Base-by-base conservation (phyloP, 768 basidiomycete species). In the Boletus edulis region DNA sequence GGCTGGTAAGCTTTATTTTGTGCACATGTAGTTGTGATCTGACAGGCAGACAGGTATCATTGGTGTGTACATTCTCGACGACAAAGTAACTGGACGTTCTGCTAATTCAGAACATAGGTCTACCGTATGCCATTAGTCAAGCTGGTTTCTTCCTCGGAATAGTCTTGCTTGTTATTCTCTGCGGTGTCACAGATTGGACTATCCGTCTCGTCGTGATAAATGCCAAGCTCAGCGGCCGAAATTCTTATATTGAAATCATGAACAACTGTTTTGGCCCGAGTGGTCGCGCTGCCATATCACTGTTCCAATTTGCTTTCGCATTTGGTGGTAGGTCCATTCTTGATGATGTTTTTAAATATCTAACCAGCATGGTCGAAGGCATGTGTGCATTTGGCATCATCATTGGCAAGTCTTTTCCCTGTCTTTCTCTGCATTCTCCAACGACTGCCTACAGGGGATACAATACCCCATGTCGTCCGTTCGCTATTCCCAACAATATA, bases 331-430 rank as follows among this genome's bases (percentile, higher is more conserved):
- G 49, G 82, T 56, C 43, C 12, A 17, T 42, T 46, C 31, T 35
- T 53, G 27, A n/a, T 15, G 39, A 17, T 10, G 18, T 5, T 10
- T 41, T 38, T 17, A 22, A 17, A 44, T 47, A 42, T 51, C 53
- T 63, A n/a, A 61, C 42, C 40, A 34, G 3, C n/a, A 22, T 56
- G 29, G 12, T 31, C 14, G 38, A 54, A 91, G 91, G 96, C 41
- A 98, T 98, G 94, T 96, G 94, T 61, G 96, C 96, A 0, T 98
- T 98, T 69, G 92, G 94, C 29, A 96, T 98, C 63, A 98, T 98
- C 62, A 93, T 97, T 51, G 87, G 78, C 80, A 45, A 38, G 65
- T 51, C 49, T 54, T 49, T 48, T 34, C 13, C 12, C 31, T 14
- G 3, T 40, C 18, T 22, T 52, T 39, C 27, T 22, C 42, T 43